Evolutionary conservation across 225 moss, liverwort and hornwort genomes (phyloP).

Genomic region (Pseudoscleropodium purum): DNA sequence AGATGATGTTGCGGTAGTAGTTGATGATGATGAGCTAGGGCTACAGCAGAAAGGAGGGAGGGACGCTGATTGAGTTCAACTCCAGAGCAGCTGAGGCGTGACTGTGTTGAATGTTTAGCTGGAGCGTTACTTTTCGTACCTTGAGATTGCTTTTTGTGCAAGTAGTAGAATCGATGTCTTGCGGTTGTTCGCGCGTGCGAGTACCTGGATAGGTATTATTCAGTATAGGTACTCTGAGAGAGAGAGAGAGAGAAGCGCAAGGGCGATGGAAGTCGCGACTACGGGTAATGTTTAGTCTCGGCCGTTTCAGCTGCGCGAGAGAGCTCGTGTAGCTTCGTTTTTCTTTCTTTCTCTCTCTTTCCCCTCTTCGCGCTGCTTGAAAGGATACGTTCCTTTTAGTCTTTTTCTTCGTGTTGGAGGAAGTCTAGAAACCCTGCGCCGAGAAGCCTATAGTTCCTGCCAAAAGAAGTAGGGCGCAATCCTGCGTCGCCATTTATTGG

Average conservation of each 20-base stretch:
- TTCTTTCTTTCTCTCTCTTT: not conserved
- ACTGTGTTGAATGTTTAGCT: constrained; percentile 9
- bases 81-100: not conserved
- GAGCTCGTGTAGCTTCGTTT: not conserved
- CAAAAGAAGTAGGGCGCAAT: constrained; percentile 14
- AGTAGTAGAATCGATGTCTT: constrained; percentile 11
- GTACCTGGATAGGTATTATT: not conserved
- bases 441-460: not conserved
- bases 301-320: constrained; percentile 1
- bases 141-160: constrained; percentile 1
- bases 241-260: not conserved
- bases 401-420: not conserved
- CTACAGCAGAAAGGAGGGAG: constrained; percentile 28
- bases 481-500: not conserved
- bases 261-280: not conserved
- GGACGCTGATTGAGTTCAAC: constrained; percentile 1
- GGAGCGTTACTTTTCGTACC: constrained; percentile 18
- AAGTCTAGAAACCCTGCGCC: constrained; percentile 8
- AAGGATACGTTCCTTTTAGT: not conserved
- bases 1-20: not conserved
- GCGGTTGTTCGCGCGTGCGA: constrained; percentile 3
- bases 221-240: not conserved
- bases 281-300: not conserved
- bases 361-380: not conserved
- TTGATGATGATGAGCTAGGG: constrained; percentile 26